Evolutionary conservation across 225 moss, liverwort and hornwort species (phyloP).

Genomic region (Ulota crispa): DNA sequence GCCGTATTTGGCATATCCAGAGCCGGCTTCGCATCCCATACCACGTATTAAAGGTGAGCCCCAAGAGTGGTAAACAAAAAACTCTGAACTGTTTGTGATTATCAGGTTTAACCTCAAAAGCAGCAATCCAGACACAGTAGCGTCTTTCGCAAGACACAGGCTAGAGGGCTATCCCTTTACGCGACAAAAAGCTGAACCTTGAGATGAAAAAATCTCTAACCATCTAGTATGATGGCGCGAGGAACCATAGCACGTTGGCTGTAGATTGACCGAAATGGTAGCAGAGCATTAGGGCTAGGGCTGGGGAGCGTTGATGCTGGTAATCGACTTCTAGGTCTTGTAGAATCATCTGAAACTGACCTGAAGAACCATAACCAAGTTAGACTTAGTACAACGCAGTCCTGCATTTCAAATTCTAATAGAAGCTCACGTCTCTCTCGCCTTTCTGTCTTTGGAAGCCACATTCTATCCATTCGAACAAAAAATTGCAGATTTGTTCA

Average conservation of each 20-base stretch:
- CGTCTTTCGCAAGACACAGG: neutral
- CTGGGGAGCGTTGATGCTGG: constrained; percentile 26
- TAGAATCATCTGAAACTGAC: constrained; percentile 26
- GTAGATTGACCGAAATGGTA: constrained; percentile 39
- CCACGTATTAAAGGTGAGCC: constrained; percentile 12
- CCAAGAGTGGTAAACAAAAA: neutral
- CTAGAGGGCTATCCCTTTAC: neutral
- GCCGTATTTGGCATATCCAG: constrained; percentile 56
- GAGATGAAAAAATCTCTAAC: constrained; percentile 28
- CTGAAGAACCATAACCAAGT: constrained; percentile 44
- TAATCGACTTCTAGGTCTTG: constrained; percentile 18
- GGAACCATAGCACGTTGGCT: constrained; percentile 41
- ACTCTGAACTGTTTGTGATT: neutral
- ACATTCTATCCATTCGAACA: neutral
- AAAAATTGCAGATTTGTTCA: neutral
- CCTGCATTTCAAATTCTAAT: constrained; percentile 14
- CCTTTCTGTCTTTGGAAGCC: neutral
- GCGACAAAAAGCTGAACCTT: constrained; percentile 10
- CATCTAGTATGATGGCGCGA: constrained; percentile 40
- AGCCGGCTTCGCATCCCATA: constrained; percentile 39
- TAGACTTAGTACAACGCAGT: constrained; percentile 27
- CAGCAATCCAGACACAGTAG: neutral
- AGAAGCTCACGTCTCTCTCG: neutral
- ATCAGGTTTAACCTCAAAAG: neutral
- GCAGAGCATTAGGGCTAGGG: constrained; percentile 16